phyloP scores from a whole-genome alignment of 139 green algal genomes.

The Pseudopediastrum boryanum region DNA sequence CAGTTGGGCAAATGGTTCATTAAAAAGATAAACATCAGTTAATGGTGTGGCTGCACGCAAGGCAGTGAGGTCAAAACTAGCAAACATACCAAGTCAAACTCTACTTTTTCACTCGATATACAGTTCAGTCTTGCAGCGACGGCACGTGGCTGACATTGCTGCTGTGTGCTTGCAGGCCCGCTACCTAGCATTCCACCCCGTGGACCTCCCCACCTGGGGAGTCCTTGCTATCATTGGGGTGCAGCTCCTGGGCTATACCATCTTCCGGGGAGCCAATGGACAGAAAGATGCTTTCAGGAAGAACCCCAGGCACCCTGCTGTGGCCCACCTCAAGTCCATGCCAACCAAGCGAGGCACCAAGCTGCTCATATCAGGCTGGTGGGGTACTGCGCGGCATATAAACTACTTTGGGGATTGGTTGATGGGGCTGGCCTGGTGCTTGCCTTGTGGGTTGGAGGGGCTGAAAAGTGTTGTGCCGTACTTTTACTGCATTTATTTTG shows the following conservation, averaged over 20 bases:
- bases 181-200: slow-evolving; percentile 27
- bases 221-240: slow-evolving; percentile 65
- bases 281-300: slow-evolving; percentile 93
- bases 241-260: slow-evolving; percentile 84
- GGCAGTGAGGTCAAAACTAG: too few relatives aligned
- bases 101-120: neutral
- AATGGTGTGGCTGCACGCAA: too few relatives aligned
- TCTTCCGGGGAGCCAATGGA: slow-evolving; percentile 94
- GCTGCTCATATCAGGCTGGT: slow-evolving; percentile 91
- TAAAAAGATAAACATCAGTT: too few relatives aligned
- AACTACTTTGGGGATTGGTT: slow-evolving; percentile 97
- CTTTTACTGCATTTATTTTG: slow-evolving; percentile 98
- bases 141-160: neutral
- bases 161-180: slow-evolving; percentile 29
- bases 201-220: slow-evolving; percentile 51
- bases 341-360: slow-evolving; percentile 80
- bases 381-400: slow-evolving; percentile 89
- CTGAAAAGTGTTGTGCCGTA: slow-evolving; percentile 83
- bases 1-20: too few relatives aligned
- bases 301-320: slow-evolving; percentile 71
- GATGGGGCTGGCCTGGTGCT: slow-evolving; percentile 77
- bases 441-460: slow-evolving; percentile 80
- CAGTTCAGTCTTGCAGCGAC: neutral
- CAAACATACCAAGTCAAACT: neutral
- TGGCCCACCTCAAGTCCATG: slow-evolving; percentile 82